A percentile compares a stretch with the other conserved stretches of the same genome.
Conservation (phyloP, 306 rosid species). For the Albizia julibrissin region DNA sequence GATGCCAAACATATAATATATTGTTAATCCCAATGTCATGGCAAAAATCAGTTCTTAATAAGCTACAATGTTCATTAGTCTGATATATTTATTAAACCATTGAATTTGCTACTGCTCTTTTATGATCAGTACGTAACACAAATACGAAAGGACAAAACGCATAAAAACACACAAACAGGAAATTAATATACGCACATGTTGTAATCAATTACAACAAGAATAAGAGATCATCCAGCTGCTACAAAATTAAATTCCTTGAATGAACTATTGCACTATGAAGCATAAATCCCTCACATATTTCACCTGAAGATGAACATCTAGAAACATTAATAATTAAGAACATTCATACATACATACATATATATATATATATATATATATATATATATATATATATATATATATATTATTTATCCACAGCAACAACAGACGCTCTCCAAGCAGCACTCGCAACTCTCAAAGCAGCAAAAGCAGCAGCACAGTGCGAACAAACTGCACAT, state of each 20-base stretch:
- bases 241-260: neutral
- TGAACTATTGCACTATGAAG: neutral
- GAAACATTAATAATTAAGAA: neutral
- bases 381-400: too few relatives aligned
- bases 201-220: neutral
- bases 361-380: neutral
- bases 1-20: too few relatives aligned
- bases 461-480: constrained; percentile 72
- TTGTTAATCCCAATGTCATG: too few relatives aligned
- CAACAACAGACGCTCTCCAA: constrained; percentile 55
- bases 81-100: neutral
- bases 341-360: neutral
- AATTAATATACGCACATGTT: neutral
- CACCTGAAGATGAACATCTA: neutral
- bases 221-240: neutral
- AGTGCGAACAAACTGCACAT: constrained; percentile 48
- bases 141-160: neutral
- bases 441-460: constrained; percentile 52
- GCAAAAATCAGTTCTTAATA: too few relatives aligned
- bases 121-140: neutral
- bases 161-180: too few relatives aligned
- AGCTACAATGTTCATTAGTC: too few relatives aligned
- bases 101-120: neutral
- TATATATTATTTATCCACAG: constrained; percentile 19
- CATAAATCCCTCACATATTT: neutral